Base-by-base conservation (phyloP, 2,329 filamentous ascomycete species). In the Ophiostoma piceae region DNA sequence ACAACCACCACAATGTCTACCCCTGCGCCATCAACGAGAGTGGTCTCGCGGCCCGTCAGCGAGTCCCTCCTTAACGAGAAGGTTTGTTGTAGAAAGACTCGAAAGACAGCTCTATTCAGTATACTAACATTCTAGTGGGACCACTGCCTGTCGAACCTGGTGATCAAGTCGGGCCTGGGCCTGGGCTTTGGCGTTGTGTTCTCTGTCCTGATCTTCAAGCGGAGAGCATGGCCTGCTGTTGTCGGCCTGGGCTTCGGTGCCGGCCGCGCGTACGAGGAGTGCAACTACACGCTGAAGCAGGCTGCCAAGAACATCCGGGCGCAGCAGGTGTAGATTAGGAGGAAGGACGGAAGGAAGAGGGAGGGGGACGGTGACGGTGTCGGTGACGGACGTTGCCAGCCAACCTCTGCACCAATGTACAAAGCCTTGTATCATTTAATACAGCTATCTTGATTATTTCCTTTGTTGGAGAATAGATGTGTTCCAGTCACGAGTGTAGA, bases 21-120 rank as follows among this genome's bases (percentile, higher is more conserved):
- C 67, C 81, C 82, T 74, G 76, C 80, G 76, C 81, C 84, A 78
- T 81, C 86, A 77, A 81, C 85, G 74, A 83, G 86, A 80, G 85
- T 87, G 74, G 85, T 91, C 79, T 86, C 90, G 80, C 88, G 92
- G 81, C 94, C 95, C 74, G 91, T 97, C 83, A 98, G 94, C 85
- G 95, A 99, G 85, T 92, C 94, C 78, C 88, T 99, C 77, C 88
- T 99, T 79, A 98, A 98, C 82, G 95, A 99, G 84, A 99, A 99
- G 93, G 95, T 97, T 88, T 19, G 67, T 39, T n/a, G n/a, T n/a
- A n/a, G n/a, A n/a, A n/a, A n/a, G n/a, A n/a, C n/a, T n/a, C n/a
- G n/a, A n/a, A n/a, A n/a, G n/a, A n/a, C n/a, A n/a, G n/a, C n/a
- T n/a, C n/a, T n/a, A n/a, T n/a, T n/a, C n/a, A n/a, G n/a, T n/a